phyloP scores from a whole-genome alignment of 2,329 filamentous ascomycete genomes.

The Trichophyton simii region DNA sequence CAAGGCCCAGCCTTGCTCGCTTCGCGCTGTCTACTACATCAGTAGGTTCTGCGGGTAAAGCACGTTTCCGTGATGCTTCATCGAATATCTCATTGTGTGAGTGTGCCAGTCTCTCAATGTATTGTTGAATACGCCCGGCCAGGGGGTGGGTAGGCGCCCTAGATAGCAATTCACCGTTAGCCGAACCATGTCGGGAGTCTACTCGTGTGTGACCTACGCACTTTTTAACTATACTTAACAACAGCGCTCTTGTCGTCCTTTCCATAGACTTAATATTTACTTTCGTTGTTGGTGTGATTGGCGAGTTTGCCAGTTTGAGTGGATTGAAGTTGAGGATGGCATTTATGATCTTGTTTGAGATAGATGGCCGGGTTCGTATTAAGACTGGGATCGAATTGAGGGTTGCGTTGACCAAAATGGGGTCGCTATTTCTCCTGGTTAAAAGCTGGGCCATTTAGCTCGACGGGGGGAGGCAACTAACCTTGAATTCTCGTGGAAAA shows the following conservation, averaged over 20 bases:
- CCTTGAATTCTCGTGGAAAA: conserved; percentile 78
- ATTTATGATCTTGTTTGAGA: conserved; percentile 73
- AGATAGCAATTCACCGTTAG: background rate
- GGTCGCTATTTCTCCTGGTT: conserved; percentile 48
- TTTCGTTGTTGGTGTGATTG: conserved; percentile 64
- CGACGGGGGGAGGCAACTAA: conserved; percentile 35
- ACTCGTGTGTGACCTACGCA: conserved; percentile 27
- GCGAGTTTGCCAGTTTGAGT: conserved; percentile 61
- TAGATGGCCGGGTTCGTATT: conserved; percentile 66
- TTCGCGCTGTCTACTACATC: conserved; percentile 67
- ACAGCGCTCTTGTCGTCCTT: conserved; percentile 72
- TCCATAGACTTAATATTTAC: conserved; percentile 89
- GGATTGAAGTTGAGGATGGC: conserved; percentile 87
- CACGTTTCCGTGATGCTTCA: conserved; percentile 63
- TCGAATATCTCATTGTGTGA: conserved; percentile 68
- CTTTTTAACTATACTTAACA: conserved; percentile 73
- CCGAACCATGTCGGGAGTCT: background rate
- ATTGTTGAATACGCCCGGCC: conserved; percentile 67
- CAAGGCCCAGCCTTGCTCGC: conserved; percentile 56
- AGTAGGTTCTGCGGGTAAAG: conserved; percentile 55
- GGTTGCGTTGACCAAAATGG: conserved; percentile 77
- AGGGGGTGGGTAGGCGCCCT: conserved; percentile 73
- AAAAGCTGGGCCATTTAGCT: background rate
- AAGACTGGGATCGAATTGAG: conserved; percentile 77
- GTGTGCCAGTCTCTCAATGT: conserved; percentile 71